phyloP scores from a whole-genome alignment of 805 yeast genomes.

The Tetrapisispora pingtungensis region DNA sequence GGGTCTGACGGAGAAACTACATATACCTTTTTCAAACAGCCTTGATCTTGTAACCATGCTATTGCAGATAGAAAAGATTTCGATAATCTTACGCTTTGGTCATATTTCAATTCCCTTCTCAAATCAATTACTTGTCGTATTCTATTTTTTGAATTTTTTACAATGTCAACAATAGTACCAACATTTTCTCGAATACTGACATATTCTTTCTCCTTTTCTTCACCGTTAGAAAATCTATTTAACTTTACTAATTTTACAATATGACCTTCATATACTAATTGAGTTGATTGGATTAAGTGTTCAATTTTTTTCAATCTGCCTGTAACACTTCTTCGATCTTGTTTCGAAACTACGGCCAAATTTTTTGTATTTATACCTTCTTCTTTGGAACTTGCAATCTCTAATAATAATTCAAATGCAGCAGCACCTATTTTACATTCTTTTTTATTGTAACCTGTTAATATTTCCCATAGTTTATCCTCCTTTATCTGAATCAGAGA shows the following conservation, averaged over 20 bases:
- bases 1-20: constrained; percentile 40
- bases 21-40: constrained; percentile 40
- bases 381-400: constrained; percentile 47
- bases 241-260: constrained; percentile 47
- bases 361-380: constrained; percentile 52
- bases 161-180: constrained; percentile 35
- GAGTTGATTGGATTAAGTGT: constrained; percentile 37
- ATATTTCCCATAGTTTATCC: constrained; percentile 45
- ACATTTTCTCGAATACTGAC: constrained; percentile 23
- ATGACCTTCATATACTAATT: constrained; percentile 35
- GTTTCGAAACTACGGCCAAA: constrained; percentile 47
- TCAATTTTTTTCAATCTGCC: constrained; percentile 48
- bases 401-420: constrained; percentile 46
- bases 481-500: constrained; percentile 35
- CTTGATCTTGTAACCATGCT: constrained; percentile 35
- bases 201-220: constrained; percentile 16
- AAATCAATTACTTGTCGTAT: constrained; percentile 53
- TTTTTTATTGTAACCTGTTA: constrained; percentile 47
- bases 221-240: constrained; percentile 31
- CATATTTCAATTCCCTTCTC: constrained; percentile 47
- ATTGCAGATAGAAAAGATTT: constrained; percentile 42
- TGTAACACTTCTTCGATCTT: constrained; percentile 63
- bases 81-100: constrained; percentile 31
- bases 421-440: constrained; percentile 45
- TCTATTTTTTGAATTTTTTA: constrained; percentile 49